phyloP scores from a whole-genome alignment of 495 filamentous ascomycete species.

The Friedmanniomyces endolithicus region DNA sequence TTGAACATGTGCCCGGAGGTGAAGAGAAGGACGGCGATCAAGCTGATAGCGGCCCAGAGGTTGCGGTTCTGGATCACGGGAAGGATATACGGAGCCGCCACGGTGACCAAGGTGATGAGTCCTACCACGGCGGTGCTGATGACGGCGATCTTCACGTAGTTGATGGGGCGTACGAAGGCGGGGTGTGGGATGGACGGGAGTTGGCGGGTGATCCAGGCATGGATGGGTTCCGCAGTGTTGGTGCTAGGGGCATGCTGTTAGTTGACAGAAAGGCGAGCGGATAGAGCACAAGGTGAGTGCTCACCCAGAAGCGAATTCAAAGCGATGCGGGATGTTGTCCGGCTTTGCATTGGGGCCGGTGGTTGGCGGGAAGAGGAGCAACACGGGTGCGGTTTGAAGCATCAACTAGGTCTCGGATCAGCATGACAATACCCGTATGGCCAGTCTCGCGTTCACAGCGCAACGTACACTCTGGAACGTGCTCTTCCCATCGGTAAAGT shows the following conservation, averaged over 20 bases:
- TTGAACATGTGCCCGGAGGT: conserved; percentile 99
- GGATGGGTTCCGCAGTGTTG: conserved; percentile 63
- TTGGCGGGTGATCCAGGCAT: conserved; percentile 66
- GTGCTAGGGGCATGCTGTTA: conserved; percentile 36
- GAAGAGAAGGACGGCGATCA: conserved; percentile 86
- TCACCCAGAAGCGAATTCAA: conserved; percentile 77
- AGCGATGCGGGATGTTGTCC: conserved; percentile 57
- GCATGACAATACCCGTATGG: background rate
- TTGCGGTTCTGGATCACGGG: conserved; percentile 83
- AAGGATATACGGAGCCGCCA: conserved; percentile 71
- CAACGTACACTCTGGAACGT: conserved; percentile 74
- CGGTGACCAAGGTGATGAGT: conserved; percentile 50
- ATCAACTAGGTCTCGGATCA: conserved; percentile 50
- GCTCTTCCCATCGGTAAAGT: conserved; percentile 73
- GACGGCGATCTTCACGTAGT: conserved; percentile 66
- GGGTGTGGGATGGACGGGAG: conserved; percentile 64
- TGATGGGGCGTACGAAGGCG: conserved; percentile 65
- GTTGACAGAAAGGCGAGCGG: background rate
- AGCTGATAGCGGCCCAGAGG: conserved; percentile 80
- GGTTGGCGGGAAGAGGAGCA: conserved; percentile 81
- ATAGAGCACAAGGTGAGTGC: conserved; percentile 6
- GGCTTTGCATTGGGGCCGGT: conserved; percentile 66
- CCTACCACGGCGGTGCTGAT: conserved; percentile 55
- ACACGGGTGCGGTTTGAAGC: conserved; percentile 86
- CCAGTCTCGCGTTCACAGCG: background rate